phyloP scores from a whole-genome alignment of 805 yeast species.

The Alloascoidea hylecoeti region DNA sequence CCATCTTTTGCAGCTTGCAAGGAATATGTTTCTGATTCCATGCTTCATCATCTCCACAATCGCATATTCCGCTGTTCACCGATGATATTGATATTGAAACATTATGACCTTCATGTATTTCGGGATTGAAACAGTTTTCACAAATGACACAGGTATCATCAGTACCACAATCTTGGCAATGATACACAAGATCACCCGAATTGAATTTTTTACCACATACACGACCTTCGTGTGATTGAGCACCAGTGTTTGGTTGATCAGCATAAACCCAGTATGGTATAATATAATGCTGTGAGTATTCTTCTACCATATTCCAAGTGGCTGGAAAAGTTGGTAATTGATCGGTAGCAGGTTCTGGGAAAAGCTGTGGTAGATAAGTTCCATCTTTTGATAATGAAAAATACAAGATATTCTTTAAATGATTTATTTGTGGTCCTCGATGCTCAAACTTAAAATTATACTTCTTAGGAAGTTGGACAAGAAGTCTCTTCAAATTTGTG shows the following conservation, averaged over 20 bases:
- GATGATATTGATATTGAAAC: slow-evolving; percentile 36
- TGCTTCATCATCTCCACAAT: slow-evolving; percentile 60
- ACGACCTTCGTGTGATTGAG: slow-evolving; percentile 34
- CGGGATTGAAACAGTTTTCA: slow-evolving; percentile 53
- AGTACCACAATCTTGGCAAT: slow-evolving; percentile 64
- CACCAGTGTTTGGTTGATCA: too few relatives aligned
- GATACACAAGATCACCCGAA: slow-evolving; percentile 49
- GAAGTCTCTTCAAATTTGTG: too few relatives aligned
- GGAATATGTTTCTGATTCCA: slow-evolving; percentile 34
- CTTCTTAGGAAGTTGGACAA: too few relatives aligned
- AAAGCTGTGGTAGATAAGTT: not conserved
- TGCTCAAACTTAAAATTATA: too few relatives aligned
- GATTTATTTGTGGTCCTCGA: too few relatives aligned
- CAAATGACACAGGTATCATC: slow-evolving; percentile 75
- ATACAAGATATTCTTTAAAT: not conserved
- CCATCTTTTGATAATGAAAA: not conserved
- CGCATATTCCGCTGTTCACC: slow-evolving; percentile 48
- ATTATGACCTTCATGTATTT: slow-evolving; percentile 55
- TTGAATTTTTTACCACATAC: slow-evolving; percentile 56
- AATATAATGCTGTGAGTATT: too few relatives aligned
- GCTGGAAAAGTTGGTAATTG: too few relatives aligned
- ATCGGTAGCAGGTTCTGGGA: too few relatives aligned
- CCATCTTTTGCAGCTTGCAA: slow-evolving; percentile 25
- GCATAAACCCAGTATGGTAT: too few relatives aligned
- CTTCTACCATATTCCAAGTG: too few relatives aligned